Evolutionary conservation across 495 filamentous ascomycete genomes (phyloP), one percentile per base, ranked within the genome.

Genomic region (Margaritispora aquatica): DNA sequence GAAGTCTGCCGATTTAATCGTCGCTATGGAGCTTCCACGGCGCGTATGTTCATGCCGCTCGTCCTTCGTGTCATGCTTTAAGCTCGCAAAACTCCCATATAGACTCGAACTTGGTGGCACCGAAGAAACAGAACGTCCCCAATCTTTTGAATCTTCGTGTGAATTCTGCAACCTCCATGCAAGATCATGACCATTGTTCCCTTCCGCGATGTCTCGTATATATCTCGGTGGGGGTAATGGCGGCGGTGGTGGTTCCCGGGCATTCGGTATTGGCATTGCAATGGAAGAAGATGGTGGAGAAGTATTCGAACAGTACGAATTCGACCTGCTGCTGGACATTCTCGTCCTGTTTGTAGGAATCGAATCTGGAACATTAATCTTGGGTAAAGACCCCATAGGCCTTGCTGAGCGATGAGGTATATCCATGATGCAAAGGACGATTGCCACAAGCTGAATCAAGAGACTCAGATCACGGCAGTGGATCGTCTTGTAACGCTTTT

Each of bases 301-400:
- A 54, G 63, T 73, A 69, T 67, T 59, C 68, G 76, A 70, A 72
- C 72, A 57, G 70, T 75, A 62, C 67, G 77, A 67, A 72, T 71
- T 69, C 63, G 74, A 62, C 70, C 72, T 59, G 68, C 72, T 59
- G 68, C 76, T 61, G 68, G 80, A 57, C 66, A 75, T 66, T 78
- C 74, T 66, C 75, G 75, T 67, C 69, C 77, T 59, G 73, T 81
- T 67, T 70, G 73, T 60, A 69, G 15, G 38, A 64, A 75, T 80
- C 56, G 73, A 76, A 51, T 80, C 77, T 70, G 83, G 67, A 51
- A 82, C 74, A 67, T 70, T 75, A 64, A 82, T 81, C 64, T 80
- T 75, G 57, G 52, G 52, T 75, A 71, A 26, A 70, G 65, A 55
- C 62, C 60, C 58, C 8, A 4, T 17, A 50, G 47, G 19, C 17